Conservation (phyloP, 2,329 filamentous ascomycete genomes). For the Dactylellina parvicollis region DNA sequence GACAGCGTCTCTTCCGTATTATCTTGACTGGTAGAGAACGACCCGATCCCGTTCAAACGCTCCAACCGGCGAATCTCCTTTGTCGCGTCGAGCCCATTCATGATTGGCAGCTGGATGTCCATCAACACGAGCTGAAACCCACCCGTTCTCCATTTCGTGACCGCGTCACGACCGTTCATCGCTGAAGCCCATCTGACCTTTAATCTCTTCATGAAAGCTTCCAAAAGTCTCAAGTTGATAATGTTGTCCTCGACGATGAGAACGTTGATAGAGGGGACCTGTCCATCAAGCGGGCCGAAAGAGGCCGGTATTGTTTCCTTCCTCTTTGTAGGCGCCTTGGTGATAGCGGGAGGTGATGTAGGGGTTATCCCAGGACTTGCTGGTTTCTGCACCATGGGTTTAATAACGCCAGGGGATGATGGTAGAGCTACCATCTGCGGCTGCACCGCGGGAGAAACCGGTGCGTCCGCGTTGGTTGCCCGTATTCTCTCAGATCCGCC, state of each 20-base stretch:
- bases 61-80: constrained; percentile 92
- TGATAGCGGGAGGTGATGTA: constrained; percentile 26
- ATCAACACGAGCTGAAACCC: constrained; percentile 97
- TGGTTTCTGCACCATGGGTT: constrained; percentile 38
- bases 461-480: constrained; percentile 24
- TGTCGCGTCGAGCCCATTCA: constrained; percentile 94
- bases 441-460: constrained; percentile 28
- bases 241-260: constrained; percentile 98
- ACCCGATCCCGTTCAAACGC: constrained; percentile 88
- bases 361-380: constrained; percentile 36
- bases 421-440: constrained; percentile 51
- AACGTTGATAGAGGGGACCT: constrained; percentile 94
- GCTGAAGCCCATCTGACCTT: constrained; percentile 98
- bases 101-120: constrained; percentile 97
- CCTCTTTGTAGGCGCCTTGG: constrained; percentile 24
- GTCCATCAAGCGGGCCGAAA: constrained; percentile 70
- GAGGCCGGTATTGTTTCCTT: constrained; percentile 61
- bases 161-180: constrained; percentile 91
- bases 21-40: constrained; percentile 73
- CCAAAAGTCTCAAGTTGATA: constrained; percentile 92
- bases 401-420: constrained; percentile 38
- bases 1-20: constrained; percentile 63
- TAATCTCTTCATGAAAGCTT: constrained; percentile 93
- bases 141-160: constrained; percentile 89
- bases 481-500: constrained; percentile 23